Evolutionary conservation across 495 filamentous ascomycete species (phyloP).

Genomic region (Penicillium nucicola): DNA sequence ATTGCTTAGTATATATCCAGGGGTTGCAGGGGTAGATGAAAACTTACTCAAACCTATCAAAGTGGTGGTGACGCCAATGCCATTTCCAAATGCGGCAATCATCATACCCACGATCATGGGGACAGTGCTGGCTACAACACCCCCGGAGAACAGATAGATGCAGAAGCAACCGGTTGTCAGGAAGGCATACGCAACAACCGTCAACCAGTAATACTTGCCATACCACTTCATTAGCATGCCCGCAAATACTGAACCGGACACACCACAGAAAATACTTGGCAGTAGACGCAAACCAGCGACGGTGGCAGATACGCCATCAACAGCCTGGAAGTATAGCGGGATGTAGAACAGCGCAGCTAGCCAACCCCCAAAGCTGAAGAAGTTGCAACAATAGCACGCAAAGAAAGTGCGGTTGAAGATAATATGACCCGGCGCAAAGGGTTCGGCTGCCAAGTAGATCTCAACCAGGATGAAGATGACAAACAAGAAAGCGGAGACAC

Average conservation of each 20-base stretch:
- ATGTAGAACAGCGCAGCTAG: conserved; percentile 69
- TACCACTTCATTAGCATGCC: conserved; percentile 73
- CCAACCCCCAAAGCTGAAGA: conserved; percentile 70
- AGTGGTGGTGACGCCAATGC: conserved; percentile 68
- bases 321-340: conserved; percentile 77
- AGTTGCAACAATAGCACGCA: conserved; percentile 69
- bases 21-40: neutral
- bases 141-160: conserved; percentile 61
- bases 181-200: conserved; percentile 52
- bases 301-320: conserved; percentile 63
- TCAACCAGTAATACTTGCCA: conserved; percentile 77
- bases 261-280: conserved; percentile 61
- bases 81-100: conserved; percentile 56
- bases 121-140: conserved; percentile 35
- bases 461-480: conserved; percentile 69
- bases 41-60: conserved; percentile 58
- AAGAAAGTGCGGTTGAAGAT: conserved; percentile 70
- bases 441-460: conserved; percentile 64
- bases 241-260: conserved; percentile 65
- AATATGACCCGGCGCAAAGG: conserved; percentile 77
- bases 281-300: conserved; percentile 64
- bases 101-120: conserved; percentile 57
- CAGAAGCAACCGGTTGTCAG: conserved; percentile 50
- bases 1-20: neutral
- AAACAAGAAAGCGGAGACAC: conserved; percentile 59